phyloP scores from a whole-genome alignment of 495 filamentous ascomycete genomes.

The Penicillium waksmanii region DNA sequence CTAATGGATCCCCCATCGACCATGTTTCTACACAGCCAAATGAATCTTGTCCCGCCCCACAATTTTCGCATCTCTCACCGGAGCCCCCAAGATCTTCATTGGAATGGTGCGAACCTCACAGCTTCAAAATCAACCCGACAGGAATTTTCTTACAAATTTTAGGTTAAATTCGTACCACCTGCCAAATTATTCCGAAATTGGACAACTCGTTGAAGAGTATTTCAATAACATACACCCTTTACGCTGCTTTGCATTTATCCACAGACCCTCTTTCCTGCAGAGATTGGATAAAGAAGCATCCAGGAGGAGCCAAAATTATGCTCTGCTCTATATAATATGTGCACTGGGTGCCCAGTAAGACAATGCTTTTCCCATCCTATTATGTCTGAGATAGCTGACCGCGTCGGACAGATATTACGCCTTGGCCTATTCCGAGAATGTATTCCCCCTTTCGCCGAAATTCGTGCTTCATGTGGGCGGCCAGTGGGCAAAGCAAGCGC shows the following conservation, averaged over 20 bases:
- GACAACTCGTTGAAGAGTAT: constrained; percentile 37
- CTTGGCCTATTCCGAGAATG: constrained; percentile 27
- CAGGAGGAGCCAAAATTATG: constrained; percentile 16
- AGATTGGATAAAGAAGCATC: constrained; percentile 30
- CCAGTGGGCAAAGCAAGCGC: constrained; percentile 36
- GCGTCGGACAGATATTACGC: constrained; percentile 19
- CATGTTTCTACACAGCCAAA: neutral
- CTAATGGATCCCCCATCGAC: constrained; percentile 2
- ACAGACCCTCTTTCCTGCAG: constrained; percentile 39
- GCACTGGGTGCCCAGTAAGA: constrained; percentile 43
- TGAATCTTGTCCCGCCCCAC: constrained; percentile 4
- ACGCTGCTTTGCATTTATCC: constrained; percentile 41
- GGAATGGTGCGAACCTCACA: constrained; percentile 10
- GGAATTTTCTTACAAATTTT: neutral
- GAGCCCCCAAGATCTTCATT: constrained; percentile 6
- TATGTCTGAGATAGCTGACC: no score
- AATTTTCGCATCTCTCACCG: constrained; percentile 6
- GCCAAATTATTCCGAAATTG: constrained; percentile 25
- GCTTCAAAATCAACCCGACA: neutral
- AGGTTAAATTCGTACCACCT: constrained; percentile 29
- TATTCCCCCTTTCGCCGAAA: constrained; percentile 14
- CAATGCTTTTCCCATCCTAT: neutral
- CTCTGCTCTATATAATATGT: constrained; percentile 40
- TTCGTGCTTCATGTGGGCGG: constrained; percentile 27
- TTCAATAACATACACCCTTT: constrained; percentile 43